These are phyloP conservation scores for Parachaetomium inaequale DNA, from an alignment of 495 filamentous ascomycete species.

Conservation along the genomic window DNA sequence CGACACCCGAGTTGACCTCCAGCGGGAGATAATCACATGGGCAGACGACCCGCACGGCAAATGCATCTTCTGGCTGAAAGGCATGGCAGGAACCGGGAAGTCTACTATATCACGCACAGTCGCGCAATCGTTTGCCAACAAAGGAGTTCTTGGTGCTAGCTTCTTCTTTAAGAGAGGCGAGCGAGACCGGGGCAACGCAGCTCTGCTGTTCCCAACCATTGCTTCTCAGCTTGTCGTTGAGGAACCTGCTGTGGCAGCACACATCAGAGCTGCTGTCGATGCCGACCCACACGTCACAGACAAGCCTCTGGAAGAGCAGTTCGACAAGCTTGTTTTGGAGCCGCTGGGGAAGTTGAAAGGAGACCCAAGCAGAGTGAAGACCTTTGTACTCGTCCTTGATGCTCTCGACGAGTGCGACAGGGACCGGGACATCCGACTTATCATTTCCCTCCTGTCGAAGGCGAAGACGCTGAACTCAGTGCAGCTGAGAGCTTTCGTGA, in stretches of 20 bases:
- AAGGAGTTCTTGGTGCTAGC: conserved; percentile 13
- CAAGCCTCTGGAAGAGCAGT: conserved; percentile 30
- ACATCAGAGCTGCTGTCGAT: no score
- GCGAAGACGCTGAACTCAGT: conserved; percentile 13
- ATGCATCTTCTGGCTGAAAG: conserved; percentile 43
- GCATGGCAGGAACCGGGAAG: no score
- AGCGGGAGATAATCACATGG: conserved; percentile 24
- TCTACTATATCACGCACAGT: no score
- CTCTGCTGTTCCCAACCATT: no score
- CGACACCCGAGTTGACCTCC: conserved; percentile 31
- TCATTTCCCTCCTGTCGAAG: conserved; percentile 38
- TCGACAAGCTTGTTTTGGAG: conserved; percentile 36
- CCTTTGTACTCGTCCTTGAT: conserved; percentile 46
- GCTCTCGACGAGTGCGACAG: conserved; percentile 52
- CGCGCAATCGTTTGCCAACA: conserved; percentile 12
- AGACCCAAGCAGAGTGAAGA: no score
- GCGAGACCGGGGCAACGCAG: conserved; percentile 47
- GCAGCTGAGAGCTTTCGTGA: conserved; percentile 28
- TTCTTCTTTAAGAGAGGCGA: no score
- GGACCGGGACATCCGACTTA: conserved; percentile 37
- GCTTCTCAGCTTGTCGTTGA: conserved; percentile 41
- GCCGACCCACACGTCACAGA: no score
- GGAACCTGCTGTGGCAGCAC: no score
- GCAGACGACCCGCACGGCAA: conserved; percentile 15
- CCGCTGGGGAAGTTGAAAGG: no score